These are phyloP conservation scores for Chaetomium strumarium DNA, from an alignment of 2,329 filamentous ascomycete genomes.

Conservation along the genomic window DNA sequence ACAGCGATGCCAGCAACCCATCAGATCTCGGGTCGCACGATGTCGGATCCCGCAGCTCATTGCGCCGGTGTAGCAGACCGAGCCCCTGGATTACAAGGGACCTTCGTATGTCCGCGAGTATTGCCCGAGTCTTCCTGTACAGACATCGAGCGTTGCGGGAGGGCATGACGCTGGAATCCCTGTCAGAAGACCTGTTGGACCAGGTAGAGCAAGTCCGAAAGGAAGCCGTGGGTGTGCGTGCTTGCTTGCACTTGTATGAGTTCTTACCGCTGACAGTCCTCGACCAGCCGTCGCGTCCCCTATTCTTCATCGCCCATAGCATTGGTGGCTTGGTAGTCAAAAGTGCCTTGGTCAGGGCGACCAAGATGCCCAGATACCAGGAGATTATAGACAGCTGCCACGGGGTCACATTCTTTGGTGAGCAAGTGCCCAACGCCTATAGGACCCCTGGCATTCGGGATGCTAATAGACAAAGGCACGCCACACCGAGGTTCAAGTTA, in stretches of 20 bases:
- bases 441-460: not conserved
- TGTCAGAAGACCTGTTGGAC: conserved; percentile 44
- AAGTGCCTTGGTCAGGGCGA: conserved; percentile 46
- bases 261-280: conserved; percentile 4
- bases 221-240: conserved; percentile 14
- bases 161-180: conserved; percentile 36
- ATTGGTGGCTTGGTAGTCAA: conserved; percentile 57
- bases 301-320: conserved; percentile 57
- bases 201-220: conserved; percentile 34
- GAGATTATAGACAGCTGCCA: conserved; percentile 51
- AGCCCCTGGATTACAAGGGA: conserved; percentile 47
- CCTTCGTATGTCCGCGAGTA: conserved; percentile 42
- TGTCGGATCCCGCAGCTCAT: conserved; percentile 9
- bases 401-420: conserved; percentile 55
- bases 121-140: conserved; percentile 47
- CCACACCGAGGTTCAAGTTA: conserved; percentile 60
- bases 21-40: conserved; percentile 9
- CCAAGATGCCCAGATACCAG: conserved; percentile 33
- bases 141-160: conserved; percentile 40
- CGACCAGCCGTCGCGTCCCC: conserved; percentile 38
- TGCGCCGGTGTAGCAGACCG: not conserved
- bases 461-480: conserved; percentile 37
- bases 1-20: conserved; percentile 41
- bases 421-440: conserved; percentile 17
- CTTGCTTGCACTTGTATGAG: not conserved